phyloP scores from a whole-genome alignment of 768 basidiomycete genomes.

The Boletus huronensis region DNA sequence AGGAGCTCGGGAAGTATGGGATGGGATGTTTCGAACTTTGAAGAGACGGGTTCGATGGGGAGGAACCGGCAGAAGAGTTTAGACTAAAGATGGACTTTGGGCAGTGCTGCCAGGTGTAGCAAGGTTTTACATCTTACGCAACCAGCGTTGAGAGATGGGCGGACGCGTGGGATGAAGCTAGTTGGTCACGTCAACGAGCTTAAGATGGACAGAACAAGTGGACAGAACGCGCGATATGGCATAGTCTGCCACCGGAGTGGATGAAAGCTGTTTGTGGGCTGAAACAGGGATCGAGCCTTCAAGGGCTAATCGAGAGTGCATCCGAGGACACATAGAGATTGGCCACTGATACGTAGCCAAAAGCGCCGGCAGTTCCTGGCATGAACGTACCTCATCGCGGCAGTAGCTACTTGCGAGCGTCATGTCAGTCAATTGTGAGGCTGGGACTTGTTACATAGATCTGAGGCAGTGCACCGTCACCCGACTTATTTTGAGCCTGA shows the following conservation, averaged over 20 bases:
- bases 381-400: constrained; percentile 1
- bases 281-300: constrained; percentile 16
- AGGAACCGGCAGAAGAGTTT: background rate
- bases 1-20: no score
- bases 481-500: background rate
- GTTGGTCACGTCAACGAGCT: background rate
- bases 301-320: background rate
- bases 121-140: constrained; percentile 6
- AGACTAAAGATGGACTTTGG: background rate
- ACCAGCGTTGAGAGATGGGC: background rate
- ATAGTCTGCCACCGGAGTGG: background rate
- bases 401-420: no score
- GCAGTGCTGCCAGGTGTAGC: constrained; percentile 13
- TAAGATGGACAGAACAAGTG: background rate
- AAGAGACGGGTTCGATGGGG: background rate
- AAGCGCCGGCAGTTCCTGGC: background rate
- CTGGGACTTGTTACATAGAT: background rate
- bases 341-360: background rate
- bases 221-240: background rate
- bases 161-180: constrained; percentile 2
- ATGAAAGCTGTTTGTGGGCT: background rate
- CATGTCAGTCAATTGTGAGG: background rate
- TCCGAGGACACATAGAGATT: background rate
- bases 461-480: background rate
- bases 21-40: constrained; percentile 5